These are phyloP conservation scores for Cladophialophora immunda DNA, from an alignment of 2,329 filamentous ascomycete genomes.

Conservation along the genomic window DNA sequence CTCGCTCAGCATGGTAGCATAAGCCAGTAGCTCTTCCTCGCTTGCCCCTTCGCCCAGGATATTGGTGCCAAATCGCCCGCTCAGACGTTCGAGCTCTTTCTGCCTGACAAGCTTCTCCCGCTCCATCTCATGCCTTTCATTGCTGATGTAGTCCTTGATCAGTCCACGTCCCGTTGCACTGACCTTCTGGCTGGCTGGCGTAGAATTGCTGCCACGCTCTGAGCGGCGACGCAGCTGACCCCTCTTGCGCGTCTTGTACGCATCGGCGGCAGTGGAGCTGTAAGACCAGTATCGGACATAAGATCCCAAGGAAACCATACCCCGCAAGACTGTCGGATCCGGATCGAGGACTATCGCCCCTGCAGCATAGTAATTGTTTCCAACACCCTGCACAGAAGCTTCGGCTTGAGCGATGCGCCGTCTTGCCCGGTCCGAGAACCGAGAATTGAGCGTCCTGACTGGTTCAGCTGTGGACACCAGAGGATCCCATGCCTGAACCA, in stretches of 20 bases:
- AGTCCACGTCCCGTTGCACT: slow-evolving; percentile 72
- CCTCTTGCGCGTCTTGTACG: slow-evolving; percentile 80
- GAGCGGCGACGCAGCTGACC: slow-evolving; percentile 69
- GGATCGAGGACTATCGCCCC: slow-evolving; percentile 87
- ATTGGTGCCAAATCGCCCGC: slow-evolving; percentile 83
- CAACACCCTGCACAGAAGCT: slow-evolving; percentile 71
- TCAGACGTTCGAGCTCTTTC: slow-evolving; percentile 75
- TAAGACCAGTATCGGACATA: slow-evolving; percentile 94
- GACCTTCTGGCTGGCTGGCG: slow-evolving; percentile 63
- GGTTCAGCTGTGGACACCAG: slow-evolving; percentile 80
- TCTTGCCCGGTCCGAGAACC: slow-evolving; percentile 81
- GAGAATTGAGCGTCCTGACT: slow-evolving; percentile 85
- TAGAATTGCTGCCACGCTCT: slow-evolving; percentile 68
- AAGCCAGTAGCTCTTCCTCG: slow-evolving; percentile 70
- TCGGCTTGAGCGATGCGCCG: slow-evolving; percentile 75
- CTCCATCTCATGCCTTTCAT: slow-evolving; percentile 83
- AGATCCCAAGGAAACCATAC: slow-evolving; percentile 85
- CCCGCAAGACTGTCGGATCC: slow-evolving; percentile 83
- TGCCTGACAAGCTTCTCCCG: slow-evolving; percentile 72
- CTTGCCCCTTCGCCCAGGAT: slow-evolving; percentile 66
- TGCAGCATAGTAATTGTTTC: slow-evolving; percentile 80
- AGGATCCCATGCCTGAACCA: slow-evolving; percentile 98
- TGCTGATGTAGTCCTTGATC: slow-evolving; percentile 81
- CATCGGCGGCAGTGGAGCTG: slow-evolving; percentile 78
- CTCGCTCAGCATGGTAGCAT: slow-evolving; percentile 69